Evolutionary conservation across 2,329 filamentous ascomycete species (phyloP), one percentile per base, ranked within the genome.

Genomic region (Penicillium sp.): DNA sequence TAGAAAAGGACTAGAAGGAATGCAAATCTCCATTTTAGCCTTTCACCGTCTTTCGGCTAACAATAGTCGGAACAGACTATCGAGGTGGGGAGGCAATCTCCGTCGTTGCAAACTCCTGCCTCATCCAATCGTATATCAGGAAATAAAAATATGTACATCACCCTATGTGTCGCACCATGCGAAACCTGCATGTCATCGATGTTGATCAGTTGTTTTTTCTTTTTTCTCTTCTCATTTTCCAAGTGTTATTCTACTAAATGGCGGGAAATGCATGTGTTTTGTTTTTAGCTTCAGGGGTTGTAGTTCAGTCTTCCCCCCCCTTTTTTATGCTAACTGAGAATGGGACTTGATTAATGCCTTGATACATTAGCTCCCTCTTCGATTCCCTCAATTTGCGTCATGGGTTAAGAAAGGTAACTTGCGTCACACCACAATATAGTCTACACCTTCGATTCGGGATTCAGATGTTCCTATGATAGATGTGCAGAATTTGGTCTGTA

Each of bases 1-100:
- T 70, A 70, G 67, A 70, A 71, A 70, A 23, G 23, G 23, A 23
- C 67, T 70, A 70, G 67, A 70, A 71, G 66, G 60, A 64, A 49
- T 51, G 62, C 55, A 65, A 61, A 61, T 61, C 38, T 39, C 38
- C 27, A 57, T 46, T 56, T 62, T 69, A 67, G 58, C 61, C 62
- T 69, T 65, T 55, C 57, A 51, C 65, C 61, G 61, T 66, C 61
- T 53, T 47, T 58, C 53, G 60, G 58, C 53, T 63, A 61, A 58
- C 60, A 59, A 62, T 59, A 63, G 56, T 59, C 53, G 54, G 54
- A 50, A 48, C 53, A 54, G 47, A 62, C 61, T 61, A 61, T 64
- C 53, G 61, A 56, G 56, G 61, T 59, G 55, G 41, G 36, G 44
- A 53, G 35, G 49, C 46, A 52, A 53, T 47, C 47, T 41, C 46